phyloP scores from a whole-genome alignment of 306 rosid species.

The Cicer arietinum region DNA sequence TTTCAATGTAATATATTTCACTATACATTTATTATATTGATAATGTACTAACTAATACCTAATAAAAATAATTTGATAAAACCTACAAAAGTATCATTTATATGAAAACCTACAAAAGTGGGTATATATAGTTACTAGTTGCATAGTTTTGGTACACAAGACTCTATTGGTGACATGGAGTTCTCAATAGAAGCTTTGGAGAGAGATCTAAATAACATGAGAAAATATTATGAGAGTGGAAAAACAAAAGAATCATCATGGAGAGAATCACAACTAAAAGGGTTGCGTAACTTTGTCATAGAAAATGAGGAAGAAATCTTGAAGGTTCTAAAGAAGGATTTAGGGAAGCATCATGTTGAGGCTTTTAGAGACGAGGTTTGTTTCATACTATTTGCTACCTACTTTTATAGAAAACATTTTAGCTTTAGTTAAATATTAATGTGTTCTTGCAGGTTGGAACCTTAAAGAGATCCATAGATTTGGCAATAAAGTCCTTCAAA shows the following conservation, averaged over 20 bases:
- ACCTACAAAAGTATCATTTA: neutral
- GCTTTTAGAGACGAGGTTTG: slow-evolving; percentile 83
- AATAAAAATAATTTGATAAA: too few relatives aligned
- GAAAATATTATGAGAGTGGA: slow-evolving; percentile 59
- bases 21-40: too few relatives aligned
- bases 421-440: neutral
- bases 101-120: neutral
- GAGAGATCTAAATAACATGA: slow-evolving; percentile 49
- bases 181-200: slow-evolving; percentile 35
- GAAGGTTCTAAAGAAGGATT: slow-evolving; percentile 65
- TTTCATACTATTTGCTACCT: neutral
- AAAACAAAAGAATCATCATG: slow-evolving; percentile 70
- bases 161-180: slow-evolving; percentile 39
- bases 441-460: slow-evolving; percentile 62
- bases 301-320: slow-evolving; percentile 60
- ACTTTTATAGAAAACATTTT: neutral
- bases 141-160: slow-evolving; percentile 8
- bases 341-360: slow-evolving; percentile 76
- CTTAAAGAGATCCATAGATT: slow-evolving; percentile 56
- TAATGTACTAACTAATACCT: too few relatives aligned
- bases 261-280: slow-evolving; percentile 73
- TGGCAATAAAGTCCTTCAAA: slow-evolving; percentile 48
- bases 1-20: too few relatives aligned
- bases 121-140: slow-evolving; percentile 17
- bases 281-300: slow-evolving; percentile 46